Evolutionary conservation across 768 basidiomycete genomes (phyloP).

Genomic region (Leucocoprinus birnbaumii): DNA sequence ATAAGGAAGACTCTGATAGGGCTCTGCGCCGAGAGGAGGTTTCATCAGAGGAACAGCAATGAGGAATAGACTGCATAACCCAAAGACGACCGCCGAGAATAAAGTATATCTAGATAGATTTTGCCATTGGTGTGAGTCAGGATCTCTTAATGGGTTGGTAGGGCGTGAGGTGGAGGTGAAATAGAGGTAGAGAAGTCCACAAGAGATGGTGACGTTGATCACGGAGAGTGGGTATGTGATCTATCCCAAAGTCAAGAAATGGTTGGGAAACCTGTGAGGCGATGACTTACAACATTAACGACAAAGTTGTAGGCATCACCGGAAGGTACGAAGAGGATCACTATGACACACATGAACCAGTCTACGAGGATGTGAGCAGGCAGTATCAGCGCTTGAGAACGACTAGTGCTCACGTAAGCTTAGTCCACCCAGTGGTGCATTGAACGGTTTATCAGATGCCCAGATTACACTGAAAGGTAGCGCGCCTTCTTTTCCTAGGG

Average conservation of each 20-base stretch:
- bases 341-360: constrained; percentile 25
- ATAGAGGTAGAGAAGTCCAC: constrained; percentile 38
- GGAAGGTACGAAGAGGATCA: constrained; percentile 38
- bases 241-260: constrained; percentile 5
- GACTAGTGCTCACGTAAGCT: constrained; percentile 37
- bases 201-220: constrained; percentile 44
- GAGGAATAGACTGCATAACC: constrained; percentile 50
- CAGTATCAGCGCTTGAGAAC: background rate
- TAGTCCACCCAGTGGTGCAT: constrained; percentile 52
- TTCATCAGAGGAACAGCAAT: constrained; percentile 44
- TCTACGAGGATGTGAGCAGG: constrained; percentile 15
- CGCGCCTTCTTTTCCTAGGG: constrained; percentile 53
- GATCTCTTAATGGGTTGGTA: background rate
- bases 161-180: constrained; percentile 24
- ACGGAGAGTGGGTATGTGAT: constrained; percentile 39
- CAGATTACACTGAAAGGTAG: constrained; percentile 54
- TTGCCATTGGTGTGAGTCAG: background rate
- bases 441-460: constrained; percentile 54
- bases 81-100: constrained; percentile 33
- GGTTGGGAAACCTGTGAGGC: background rate
- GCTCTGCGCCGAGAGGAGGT: constrained; percentile 37
- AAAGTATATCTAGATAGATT: background rate
- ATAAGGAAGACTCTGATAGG: constrained; percentile 48
- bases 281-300: constrained; percentile 39
- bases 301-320: constrained; percentile 64